Evolutionary conservation across 306 rosid genomes (phyloP), one percentile per base, ranked within the genome.

Genomic region (Cajanus cajan): DNA sequence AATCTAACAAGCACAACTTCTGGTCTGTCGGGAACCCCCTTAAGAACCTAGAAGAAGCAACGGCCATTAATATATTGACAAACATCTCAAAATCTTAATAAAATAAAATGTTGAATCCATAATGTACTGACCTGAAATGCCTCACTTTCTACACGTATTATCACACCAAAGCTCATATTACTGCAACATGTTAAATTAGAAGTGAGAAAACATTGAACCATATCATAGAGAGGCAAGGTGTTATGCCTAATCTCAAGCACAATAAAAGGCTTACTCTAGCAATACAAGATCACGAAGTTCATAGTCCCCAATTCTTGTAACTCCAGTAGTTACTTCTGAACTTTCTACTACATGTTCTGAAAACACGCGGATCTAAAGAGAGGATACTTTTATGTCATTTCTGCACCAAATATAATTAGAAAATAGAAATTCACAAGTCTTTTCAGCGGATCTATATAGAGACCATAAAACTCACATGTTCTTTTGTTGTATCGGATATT

Each of bases 281-380:
- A 93, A 80, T 63, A 96, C 99, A 83, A 96, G 99, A 87, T 96
- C 99, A 57, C 90, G 99, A 44, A 96, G 99, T 79, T 93, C 99
- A 74, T 89, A 96, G 68, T 89, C 97, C 78, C 99, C 99, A 80
- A 96, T 93, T 87, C 71, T 90, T 39, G 99, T 91, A 74, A 93
- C 87, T 72, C 98, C 99, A 1, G 97, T 87, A 25, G 98, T 96
- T 21, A 96, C 98, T 86, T 96, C 99, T 51, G 98, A 91, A 83
- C 99, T 93, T 90, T 96, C 99, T 71, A 91, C 99, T 76, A 93
- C 99, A 88, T 96, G 97, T 85, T 96, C 99, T 40, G 99, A 96
- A 88, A 96, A 96, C 15, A 93, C 99, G 52, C 97, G 98, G 66
- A 96, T 83, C 99, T 96, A 72, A 76, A 81, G 43, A 85, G 45